A percentile compares a stretch with the other conserved stretches of the same genome.
Conservation (phyloP, 441 rosid species). For the Bruguiera hainesii region DNA sequence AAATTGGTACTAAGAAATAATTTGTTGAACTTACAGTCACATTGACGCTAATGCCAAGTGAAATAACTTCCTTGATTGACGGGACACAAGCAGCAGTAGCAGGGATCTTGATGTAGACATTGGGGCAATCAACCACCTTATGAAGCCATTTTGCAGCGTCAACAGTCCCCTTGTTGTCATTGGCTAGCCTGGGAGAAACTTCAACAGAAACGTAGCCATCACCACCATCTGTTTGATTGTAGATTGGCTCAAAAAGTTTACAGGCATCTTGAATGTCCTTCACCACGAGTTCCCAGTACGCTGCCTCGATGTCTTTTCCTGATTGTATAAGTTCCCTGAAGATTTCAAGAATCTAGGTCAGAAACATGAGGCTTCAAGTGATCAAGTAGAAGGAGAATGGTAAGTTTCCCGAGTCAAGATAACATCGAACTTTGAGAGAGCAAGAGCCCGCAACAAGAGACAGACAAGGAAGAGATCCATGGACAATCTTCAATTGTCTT, state of each 20-base stretch:
- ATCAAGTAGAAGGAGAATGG: neutral
- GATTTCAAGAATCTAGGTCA: constrained; percentile 12
- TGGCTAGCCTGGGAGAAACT: constrained; percentile 94
- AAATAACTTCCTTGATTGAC: constrained; percentile 91
- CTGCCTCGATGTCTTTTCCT: constrained; percentile 81
- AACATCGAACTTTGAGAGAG: constrained; percentile 4
- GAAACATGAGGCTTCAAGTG: neutral
- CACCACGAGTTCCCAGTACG: constrained; percentile 97
- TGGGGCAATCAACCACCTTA: constrained; percentile 76
- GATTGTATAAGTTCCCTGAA: constrained; percentile 84
- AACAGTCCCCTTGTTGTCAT: constrained; percentile 78
- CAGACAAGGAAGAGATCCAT: neutral
- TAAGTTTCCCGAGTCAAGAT: neutral
- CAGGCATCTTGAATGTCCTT: constrained; percentile 99
- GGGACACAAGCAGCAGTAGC: constrained; percentile 96
- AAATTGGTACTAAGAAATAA: neutral
- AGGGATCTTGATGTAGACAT: constrained; percentile 95
- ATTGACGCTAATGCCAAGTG: constrained; percentile 86
- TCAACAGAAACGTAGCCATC: constrained; percentile 98
- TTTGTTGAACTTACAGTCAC: constrained; percentile 68
- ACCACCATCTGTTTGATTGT: constrained; percentile 81
- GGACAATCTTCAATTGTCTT: neutral
- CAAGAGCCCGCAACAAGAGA: neutral
- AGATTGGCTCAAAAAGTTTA: constrained; percentile 88
- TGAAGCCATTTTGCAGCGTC: constrained; percentile 91